Percentiles rank a stretch among this genome's conserved stretches.
These are phyloP conservation scores for Boletales sp. DNA, from an alignment of 768 basidiomycete genomes.

Conservation along the genomic window DNA sequence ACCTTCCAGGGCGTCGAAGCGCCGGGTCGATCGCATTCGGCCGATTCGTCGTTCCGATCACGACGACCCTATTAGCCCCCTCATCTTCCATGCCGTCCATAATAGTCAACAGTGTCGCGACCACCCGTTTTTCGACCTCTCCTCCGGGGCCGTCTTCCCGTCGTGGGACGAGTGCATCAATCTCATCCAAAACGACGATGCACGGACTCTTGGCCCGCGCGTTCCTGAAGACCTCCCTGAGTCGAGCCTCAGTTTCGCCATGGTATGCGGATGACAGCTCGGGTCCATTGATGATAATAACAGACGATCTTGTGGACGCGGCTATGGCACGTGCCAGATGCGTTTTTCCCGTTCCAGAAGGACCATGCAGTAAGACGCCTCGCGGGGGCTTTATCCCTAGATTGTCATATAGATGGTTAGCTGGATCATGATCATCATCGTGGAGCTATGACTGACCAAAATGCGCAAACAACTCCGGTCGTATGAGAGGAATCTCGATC, in stretches of 20 bases:
- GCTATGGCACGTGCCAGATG: slow-evolving; percentile 95
- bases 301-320: slow-evolving; percentile 76
- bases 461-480: slow-evolving; percentile 75
- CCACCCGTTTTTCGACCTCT: slow-evolving; percentile 94
- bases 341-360: slow-evolving; percentile 97
- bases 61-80: slow-evolving; percentile 66
- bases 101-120: slow-evolving; percentile 90
- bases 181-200: slow-evolving; percentile 93
- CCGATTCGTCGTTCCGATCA: slow-evolving; percentile 94
- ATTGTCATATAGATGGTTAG: slow-evolving; percentile 3
- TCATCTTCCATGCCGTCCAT: slow-evolving; percentile 83
- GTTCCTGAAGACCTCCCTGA: slow-evolving; percentile 86
- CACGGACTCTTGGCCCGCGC: slow-evolving; percentile 82
- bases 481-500: slow-evolving; percentile 79
- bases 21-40: slow-evolving; percentile 97
- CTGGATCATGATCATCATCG: slow-evolving; percentile 14
- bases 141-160: slow-evolving; percentile 88
- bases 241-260: slow-evolving; percentile 90
- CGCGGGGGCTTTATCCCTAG: slow-evolving; percentile 91
- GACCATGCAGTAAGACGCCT: slow-evolving; percentile 91
- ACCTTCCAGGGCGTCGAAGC: slow-evolving; percentile 81
- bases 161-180: slow-evolving; percentile 90
- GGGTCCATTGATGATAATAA: slow-evolving; percentile 94
- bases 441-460: slow-evolving; percentile 48
- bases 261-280: slow-evolving; percentile 95